Evolutionary conservation across 2,329 filamentous ascomycete species (phyloP).

Genomic region (Bipolaris victoriae): DNA sequence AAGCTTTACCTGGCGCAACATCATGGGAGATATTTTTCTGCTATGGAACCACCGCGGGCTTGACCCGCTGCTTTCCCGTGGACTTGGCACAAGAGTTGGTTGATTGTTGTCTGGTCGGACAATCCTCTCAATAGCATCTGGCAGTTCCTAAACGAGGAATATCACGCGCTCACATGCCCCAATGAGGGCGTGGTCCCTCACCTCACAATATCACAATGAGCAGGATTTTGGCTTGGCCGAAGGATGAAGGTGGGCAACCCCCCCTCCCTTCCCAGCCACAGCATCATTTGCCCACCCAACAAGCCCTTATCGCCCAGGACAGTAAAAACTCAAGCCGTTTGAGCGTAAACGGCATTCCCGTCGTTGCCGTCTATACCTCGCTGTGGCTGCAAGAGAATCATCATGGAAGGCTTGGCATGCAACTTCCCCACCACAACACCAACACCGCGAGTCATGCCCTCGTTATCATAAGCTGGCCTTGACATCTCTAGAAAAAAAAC

Average conservation of each 20-base stretch:
- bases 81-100: slow-evolving; percentile 3
- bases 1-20: slow-evolving; percentile 11
- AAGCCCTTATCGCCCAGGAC: background rate
- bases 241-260: background rate
- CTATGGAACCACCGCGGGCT: background rate
- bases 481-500: too few relatives aligned
- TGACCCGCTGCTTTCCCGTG: slow-evolving; percentile 6
- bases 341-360: too few relatives aligned
- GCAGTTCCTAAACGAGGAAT: background rate
- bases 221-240: background rate
- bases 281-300: background rate
- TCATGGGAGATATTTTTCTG: slow-evolving; percentile 1
- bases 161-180: background rate
- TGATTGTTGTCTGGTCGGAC: background rate
- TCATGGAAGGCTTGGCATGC: background rate
- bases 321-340: too few relatives aligned
- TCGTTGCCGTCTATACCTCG: too few relatives aligned
- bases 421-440: background rate
- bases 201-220: background rate
- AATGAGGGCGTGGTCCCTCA: background rate
- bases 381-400: background rate
- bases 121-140: background rate
- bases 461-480: too few relatives aligned
- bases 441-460: too few relatives aligned
- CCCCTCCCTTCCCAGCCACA: background rate